phyloP scores from a whole-genome alignment of 306 rosid species.

The Vicia villosa region DNA sequence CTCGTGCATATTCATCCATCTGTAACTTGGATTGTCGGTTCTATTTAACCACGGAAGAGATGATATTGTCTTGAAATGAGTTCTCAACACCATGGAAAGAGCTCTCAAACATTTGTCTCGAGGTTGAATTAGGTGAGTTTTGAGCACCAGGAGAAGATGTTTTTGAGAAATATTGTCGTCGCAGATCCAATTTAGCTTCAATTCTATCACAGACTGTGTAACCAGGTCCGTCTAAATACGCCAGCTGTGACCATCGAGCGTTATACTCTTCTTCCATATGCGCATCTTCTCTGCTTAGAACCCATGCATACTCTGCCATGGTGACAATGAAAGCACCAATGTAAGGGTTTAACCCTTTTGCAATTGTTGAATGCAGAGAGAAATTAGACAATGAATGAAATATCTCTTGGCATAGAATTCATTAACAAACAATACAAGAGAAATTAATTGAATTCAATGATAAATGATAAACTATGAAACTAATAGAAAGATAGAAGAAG shows the following conservation, averaged over 20 bases:
- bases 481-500: too few species aligned
- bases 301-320: too few species aligned
- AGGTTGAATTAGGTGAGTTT: neutral
- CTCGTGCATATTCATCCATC: neutral
- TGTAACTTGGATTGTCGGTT: neutral
- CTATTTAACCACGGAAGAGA: neutral
- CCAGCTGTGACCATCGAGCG: neutral
- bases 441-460: too few species aligned
- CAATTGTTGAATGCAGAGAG: too few species aligned
- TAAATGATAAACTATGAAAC: too few species aligned
- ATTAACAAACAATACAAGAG: too few species aligned
- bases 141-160: neutral
- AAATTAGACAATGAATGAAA: too few species aligned
- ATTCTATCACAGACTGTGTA: neutral
- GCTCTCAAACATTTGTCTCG: neutral
- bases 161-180: neutral
- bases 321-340: too few species aligned
- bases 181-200: neutral
- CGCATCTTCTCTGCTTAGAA: too few species aligned
- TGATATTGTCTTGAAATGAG: neutral
- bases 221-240: neutral
- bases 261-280: neutral
- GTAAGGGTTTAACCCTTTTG: too few species aligned
- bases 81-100: neutral
- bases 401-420: too few species aligned